Evolutionary conservation across 78 protist species (phyloP).

Genomic region (Pigoraptor vietnamica): DNA sequence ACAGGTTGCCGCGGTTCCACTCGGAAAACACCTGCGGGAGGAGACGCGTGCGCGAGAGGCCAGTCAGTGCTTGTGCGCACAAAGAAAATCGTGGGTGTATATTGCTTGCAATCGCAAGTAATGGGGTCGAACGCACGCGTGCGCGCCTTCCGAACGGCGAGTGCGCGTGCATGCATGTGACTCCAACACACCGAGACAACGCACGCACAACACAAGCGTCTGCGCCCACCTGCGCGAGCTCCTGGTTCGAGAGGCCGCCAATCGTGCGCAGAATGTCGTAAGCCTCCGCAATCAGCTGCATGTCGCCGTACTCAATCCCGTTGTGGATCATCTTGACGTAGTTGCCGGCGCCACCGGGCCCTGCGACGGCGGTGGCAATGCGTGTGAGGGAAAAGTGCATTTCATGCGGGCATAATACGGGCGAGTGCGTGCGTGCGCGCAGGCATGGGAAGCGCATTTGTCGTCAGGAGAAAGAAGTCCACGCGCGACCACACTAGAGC

Average conservation of each 20-base stretch:
- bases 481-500: no score
- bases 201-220: not conserved
- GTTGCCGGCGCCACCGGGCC: constrained; percentile 96
- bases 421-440: no score
- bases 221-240: not conserved
- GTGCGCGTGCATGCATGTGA: not conserved
- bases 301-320: constrained; percentile 97
- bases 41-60: constrained; percentile 63
- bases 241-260: not conserved
- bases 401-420: no score
- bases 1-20: constrained; percentile 84
- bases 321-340: constrained; percentile 97
- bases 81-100: not conserved
- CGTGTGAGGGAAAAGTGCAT: no score
- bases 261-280: constrained; percentile 54
- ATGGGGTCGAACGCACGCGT: not conserved
- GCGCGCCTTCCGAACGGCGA: not conserved
- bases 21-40: constrained; percentile 54
- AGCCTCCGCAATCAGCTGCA: constrained; percentile 90
- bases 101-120: not conserved
- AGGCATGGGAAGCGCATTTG: no score
- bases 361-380: no score
- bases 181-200: not conserved
- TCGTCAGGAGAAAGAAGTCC: no score
- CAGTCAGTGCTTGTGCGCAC: constrained; percentile 14